These are phyloP conservation scores for Eimeria necatrix DNA, from an alignment of 169 alveolate species.

Conservation along the genomic window DNA sequence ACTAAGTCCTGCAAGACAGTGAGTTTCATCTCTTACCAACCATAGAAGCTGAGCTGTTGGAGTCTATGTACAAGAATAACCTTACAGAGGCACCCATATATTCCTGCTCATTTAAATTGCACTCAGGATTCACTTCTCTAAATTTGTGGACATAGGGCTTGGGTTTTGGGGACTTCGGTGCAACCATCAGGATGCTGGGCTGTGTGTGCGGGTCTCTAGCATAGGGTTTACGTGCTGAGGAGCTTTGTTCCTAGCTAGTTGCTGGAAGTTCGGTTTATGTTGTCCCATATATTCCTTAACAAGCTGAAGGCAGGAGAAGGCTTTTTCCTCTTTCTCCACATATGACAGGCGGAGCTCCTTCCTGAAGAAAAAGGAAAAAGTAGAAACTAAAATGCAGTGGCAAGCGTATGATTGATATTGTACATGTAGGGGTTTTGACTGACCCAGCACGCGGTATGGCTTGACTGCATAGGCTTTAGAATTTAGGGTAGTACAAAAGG, in stretches of 20 bases:
- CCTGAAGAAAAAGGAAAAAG: background rate
- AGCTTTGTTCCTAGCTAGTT: constrained; percentile 14
- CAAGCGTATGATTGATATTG: too few species aligned
- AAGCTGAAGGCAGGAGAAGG: constrained; percentile 37
- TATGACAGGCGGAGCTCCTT: background rate
- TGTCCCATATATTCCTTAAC: constrained; percentile 2
- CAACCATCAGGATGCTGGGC: background rate
- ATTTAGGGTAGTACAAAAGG: too few species aligned
- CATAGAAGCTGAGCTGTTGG: too few species aligned
- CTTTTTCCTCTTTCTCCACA: background rate
- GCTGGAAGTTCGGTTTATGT: background rate
- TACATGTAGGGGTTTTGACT: too few species aligned
- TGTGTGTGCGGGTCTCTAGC: background rate
- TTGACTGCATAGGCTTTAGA: too few species aligned
- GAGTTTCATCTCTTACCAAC: too few species aligned
- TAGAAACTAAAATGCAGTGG: background rate
- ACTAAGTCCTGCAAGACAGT: too few species aligned
- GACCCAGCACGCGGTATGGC: too few species aligned
- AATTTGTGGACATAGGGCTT: too few species aligned
- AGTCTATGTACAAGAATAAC: too few species aligned
- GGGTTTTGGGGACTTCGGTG: too few species aligned
- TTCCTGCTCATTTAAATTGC: background rate
- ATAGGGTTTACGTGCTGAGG: constrained; percentile 9
- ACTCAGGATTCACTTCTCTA: background rate
- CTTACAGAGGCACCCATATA: background rate